phyloP scores from a whole-genome alignment of 2,329 filamentous ascomycete species.

The Sporothrix euskadiensis region DNA sequence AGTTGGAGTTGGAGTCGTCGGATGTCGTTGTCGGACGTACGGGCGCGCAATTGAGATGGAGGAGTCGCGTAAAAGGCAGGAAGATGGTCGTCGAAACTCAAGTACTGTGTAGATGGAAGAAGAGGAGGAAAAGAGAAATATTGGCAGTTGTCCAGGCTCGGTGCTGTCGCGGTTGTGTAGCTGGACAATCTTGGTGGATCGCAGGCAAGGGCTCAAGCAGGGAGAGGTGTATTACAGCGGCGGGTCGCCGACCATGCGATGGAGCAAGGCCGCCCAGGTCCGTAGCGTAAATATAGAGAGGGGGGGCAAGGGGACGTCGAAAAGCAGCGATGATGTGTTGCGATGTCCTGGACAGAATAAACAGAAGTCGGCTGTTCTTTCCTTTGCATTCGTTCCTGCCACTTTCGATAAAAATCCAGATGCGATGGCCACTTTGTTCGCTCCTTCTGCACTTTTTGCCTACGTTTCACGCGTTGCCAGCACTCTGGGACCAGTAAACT shows the following conservation, averaged over 20 bases:
- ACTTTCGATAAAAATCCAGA: background rate
- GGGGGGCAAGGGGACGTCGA: background rate
- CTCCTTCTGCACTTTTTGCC: constrained; percentile 16
- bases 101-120: background rate
- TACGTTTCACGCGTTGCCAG: constrained; percentile 25
- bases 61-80: background rate
- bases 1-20: background rate
- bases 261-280: constrained; percentile 11
- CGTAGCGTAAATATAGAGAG: background rate
- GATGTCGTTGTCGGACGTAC: background rate
- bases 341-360: background rate
- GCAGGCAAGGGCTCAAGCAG: constrained; percentile 19
- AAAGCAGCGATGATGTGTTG: constrained; percentile 7
- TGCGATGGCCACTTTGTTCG: constrained; percentile 10
- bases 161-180: constrained; percentile 8
- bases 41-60: background rate
- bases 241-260: constrained; percentile 19
- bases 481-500: constrained; percentile 16
- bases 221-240: constrained; percentile 19
- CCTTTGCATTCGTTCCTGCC: background rate
- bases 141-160: background rate
- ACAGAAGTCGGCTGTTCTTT: background rate
- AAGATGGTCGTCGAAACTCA: background rate
- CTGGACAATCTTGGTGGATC: constrained; percentile 9
- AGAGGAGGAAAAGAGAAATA: background rate